Percentiles rank a stretch among this genome's conserved stretches.
phyloP scores from a whole-genome alignment of 108 stramenopile species.

The Cyclostephanos invisitatus region DNA sequence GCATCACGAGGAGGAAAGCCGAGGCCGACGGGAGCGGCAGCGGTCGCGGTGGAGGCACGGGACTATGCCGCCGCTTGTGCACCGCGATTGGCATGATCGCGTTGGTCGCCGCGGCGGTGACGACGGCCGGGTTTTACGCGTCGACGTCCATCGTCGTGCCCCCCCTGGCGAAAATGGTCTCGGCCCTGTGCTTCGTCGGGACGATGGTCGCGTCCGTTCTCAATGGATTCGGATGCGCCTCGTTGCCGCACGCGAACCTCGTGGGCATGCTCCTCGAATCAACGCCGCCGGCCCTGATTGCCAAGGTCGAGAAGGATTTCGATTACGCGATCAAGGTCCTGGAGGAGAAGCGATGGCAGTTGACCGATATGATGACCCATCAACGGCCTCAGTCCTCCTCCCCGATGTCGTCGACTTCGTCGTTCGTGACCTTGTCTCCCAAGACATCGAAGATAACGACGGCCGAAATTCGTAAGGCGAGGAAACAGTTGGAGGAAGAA shows the following conservation, averaged over 20 bases:
- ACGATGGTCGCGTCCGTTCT: conserved; percentile 62
- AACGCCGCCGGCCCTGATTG: conserved; percentile 46
- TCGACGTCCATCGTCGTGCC: conserved; percentile 5
- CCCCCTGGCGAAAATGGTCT: conserved; percentile 45
- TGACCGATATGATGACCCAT: conserved; percentile 17
- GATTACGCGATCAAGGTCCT: conserved; percentile 36
- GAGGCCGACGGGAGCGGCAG: conserved; percentile 3
- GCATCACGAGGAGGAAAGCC: conserved; percentile 1
- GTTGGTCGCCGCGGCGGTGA: background rate
- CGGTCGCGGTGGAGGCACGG: background rate
- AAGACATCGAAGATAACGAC: background rate
- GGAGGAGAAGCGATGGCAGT: conserved; percentile 31
- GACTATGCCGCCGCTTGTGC: too few species aligned
- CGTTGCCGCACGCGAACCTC: conserved; percentile 71
- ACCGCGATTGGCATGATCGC: too few species aligned
- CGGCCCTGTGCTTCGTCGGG: conserved; percentile 68
- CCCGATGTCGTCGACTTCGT: conserved; percentile 30
- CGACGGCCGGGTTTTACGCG: background rate
- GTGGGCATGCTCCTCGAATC: conserved; percentile 66
- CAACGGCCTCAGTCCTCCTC: conserved; percentile 10
- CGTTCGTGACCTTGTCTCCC: background rate
- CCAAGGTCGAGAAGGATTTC: conserved; percentile 60
- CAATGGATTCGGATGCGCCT: conserved; percentile 84
- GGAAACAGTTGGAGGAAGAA: conserved; percentile 56
- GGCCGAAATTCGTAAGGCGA: conserved; percentile 42